phyloP scores from a whole-genome alignment of 805 yeast species.

The Scheffersomyces spartinae region DNA sequence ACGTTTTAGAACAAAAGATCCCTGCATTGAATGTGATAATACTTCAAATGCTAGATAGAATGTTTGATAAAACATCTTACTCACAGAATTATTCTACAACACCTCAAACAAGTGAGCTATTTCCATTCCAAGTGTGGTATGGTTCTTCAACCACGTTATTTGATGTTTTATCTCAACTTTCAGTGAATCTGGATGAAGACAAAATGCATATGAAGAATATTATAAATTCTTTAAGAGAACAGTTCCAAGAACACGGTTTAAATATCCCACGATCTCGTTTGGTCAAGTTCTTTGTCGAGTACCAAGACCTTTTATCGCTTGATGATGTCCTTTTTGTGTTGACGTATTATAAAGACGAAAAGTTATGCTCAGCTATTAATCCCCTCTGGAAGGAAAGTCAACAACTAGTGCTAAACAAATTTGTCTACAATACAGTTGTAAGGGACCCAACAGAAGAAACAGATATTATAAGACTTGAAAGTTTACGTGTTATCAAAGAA shows the following conservation, averaged over 20 bases:
- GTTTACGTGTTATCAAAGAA: conserved; percentile 22
- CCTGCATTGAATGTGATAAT: no score
- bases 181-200: conserved; percentile 15
- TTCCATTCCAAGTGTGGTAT: conserved; percentile 33
- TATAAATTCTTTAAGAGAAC: conserved; percentile 22
- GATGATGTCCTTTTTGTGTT: conserved; percentile 33
- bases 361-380: conserved; percentile 41
- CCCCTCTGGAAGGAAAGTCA: conserved; percentile 41
- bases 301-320: conserved; percentile 24
- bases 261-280: no score
- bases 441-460: no score
- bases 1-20: no score
- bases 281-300: conserved; percentile 26
- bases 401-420: no score
- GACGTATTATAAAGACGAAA: conserved; percentile 34
- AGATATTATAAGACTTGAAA: conserved; percentile 19
- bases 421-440: no score
- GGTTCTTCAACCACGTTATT: conserved; percentile 27
- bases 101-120: no score
- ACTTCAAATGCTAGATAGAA: no score
- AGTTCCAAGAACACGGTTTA: no score
- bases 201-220: conserved; percentile 21
- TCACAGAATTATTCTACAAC: no score
- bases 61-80: no score
- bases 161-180: conserved; percentile 17